These are phyloP conservation scores for Lactarius deliciosus DNA, from an alignment of 768 basidiomycete genomes.

Conservation along the genomic window DNA sequence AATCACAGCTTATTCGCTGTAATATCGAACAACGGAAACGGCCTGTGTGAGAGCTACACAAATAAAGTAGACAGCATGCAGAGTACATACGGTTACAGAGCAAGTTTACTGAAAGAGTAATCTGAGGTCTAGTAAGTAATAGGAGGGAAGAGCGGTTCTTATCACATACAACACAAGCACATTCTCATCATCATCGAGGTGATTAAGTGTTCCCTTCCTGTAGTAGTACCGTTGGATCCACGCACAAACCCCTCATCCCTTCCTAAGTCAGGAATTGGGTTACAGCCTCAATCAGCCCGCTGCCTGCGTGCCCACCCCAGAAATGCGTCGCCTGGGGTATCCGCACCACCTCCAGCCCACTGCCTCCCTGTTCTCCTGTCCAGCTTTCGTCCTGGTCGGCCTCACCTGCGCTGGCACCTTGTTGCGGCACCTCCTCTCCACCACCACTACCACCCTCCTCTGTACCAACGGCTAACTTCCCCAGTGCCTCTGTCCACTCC, in stretches of 20 bases:
- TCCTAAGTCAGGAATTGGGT: constrained; percentile 17
- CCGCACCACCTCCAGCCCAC: constrained; percentile 23
- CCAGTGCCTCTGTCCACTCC: constrained; percentile 50
- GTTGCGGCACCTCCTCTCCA: not conserved
- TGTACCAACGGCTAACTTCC: not conserved
- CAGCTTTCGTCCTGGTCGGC: constrained; percentile 2
- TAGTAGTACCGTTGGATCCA: not conserved
- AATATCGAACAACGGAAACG: no score
- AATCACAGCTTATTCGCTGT: not conserved
- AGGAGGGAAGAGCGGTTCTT: not conserved
- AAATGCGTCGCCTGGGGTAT: constrained; percentile 29
- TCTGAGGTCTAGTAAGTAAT: not conserved
- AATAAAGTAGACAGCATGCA: not conserved
- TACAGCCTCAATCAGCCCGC: constrained; percentile 26
- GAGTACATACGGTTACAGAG: not conserved
- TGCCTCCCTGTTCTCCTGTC: constrained; percentile 4
- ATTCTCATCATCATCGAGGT: not conserved
- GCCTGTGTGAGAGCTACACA: not conserved
- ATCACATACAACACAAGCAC: not conserved
- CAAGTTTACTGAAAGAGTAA: not conserved
- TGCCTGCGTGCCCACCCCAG: constrained; percentile 27
- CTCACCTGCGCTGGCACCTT: not conserved
- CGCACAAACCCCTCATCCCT: not conserved
- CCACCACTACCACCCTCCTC: not conserved
- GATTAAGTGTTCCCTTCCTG: not conserved